Base-by-base conservation (phyloP, 2,329 filamentous ascomycete genomes). In the Albophoma yamanashiensis region DNA sequence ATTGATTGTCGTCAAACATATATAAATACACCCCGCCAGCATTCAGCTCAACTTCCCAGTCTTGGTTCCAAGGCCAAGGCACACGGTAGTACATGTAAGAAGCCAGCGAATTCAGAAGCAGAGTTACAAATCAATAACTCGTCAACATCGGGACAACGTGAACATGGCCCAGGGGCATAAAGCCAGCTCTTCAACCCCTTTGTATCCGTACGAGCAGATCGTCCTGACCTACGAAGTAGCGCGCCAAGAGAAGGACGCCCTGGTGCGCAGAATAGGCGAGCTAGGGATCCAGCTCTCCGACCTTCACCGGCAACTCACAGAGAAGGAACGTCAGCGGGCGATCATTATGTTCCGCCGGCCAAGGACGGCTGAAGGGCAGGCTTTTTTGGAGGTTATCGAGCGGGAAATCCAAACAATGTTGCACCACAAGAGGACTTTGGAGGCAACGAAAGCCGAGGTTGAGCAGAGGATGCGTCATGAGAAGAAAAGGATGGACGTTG, bases 201-300 rank as follows among this genome's bases (percentile, higher is more conserved):
- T 6, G 9, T 12, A 34, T 7, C 31, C 47, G 5, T 52, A n/a
- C 47, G 47, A 52, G 47, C 27, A 52, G 9, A 52, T 52, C 17
- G 27, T 52, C 17, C 17, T n/a, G 27, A 17, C 15, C 7, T 52
- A n/a, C 17, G 17, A 52, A 17, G 17, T 11, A 34, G 27, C 47
- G 4, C 47, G 15, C 47, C 47, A 15, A 4, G 47, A 52, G 9
- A 52, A 52, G 27, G 47, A 52, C 27, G 47, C 47, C 47, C 11
- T 34, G 27, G 15, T 34, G 2, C 74, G 47, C 27, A 20, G 27
- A 27, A 11, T 34, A 25, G 31, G 20, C 27, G 47, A 55, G 25
- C 47, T 58, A 6, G 40, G 36, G 2, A 38, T 9, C 2, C 22
- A 42, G 7, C n/a, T 45, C 38, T 55, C 50, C 27, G 25, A 58